Percentiles rank a stretch among this genome's conserved stretches.
Evolutionary conservation across 176 grass and related monocot genomes (phyloP).

Genomic region (Carex littledalei): DNA sequence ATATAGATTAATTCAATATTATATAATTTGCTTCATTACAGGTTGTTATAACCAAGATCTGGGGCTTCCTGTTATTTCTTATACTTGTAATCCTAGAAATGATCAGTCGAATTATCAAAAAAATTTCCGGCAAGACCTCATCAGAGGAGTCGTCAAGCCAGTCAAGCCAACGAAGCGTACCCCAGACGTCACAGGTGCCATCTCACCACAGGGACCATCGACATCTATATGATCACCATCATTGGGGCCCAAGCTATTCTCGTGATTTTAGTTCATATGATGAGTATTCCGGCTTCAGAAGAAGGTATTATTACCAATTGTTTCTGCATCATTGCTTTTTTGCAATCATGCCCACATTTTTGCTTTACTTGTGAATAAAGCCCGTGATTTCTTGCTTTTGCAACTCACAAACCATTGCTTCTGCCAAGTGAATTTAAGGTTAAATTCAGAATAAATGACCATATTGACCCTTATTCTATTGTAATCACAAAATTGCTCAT

Average conservation of each 20-base stretch:
- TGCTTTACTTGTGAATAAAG: neutral
- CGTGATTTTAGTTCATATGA: conserved; percentile 3
- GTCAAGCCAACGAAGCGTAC: neutral
- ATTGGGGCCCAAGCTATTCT: neutral
- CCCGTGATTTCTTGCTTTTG: neutral
- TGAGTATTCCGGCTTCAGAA: conserved; percentile 9
- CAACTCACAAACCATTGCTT: neutral
- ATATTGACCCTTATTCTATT: neutral
- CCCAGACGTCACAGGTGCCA: neutral
- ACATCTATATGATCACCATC: neutral
- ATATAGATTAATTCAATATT: neutral
- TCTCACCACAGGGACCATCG: neutral
- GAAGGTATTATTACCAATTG: neutral
- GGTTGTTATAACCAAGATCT: conserved; percentile 26
- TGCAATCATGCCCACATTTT: neutral
- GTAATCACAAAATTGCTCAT: neutral
- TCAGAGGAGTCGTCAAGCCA: neutral
- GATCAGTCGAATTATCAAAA: conserved; percentile 26
- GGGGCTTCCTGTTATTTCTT: conserved; percentile 19
- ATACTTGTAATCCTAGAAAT: conserved; percentile 23
- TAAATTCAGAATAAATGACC: neutral
- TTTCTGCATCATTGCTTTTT: neutral
- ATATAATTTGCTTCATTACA: neutral
- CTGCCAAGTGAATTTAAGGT: neutral
- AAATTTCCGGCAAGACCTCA: neutral